phyloP scores from a whole-genome alignment of 2,329 filamentous ascomycete genomes.

The Aspergillus cejpii region DNA sequence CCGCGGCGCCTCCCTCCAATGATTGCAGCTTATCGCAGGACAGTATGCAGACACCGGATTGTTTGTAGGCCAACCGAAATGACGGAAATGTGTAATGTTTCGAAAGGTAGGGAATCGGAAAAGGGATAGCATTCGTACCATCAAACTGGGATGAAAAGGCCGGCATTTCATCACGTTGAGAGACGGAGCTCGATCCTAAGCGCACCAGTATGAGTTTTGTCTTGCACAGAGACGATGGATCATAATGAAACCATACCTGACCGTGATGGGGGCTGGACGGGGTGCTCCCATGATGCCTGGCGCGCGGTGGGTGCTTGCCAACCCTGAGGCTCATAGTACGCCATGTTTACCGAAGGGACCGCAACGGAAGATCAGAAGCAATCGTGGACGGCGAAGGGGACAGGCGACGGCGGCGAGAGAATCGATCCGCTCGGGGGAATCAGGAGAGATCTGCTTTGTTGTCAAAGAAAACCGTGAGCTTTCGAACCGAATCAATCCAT shows the following conservation, averaged over 20 bases:
- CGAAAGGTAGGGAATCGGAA: background rate
- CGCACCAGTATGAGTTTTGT: slow-evolving; percentile 7
- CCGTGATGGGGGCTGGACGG: slow-evolving; percentile 59
- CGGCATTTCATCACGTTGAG: slow-evolving; percentile 64
- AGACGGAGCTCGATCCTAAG: slow-evolving; percentile 66
- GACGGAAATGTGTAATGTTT: too few species aligned
- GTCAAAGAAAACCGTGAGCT: slow-evolving; percentile 18
- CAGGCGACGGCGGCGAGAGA: slow-evolving; percentile 14
- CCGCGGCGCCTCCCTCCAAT: too few species aligned
- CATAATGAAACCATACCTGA: slow-evolving; percentile 51
- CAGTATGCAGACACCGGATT: too few species aligned
- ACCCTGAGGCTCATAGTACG: slow-evolving; percentile 62
- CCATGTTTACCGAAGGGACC: slow-evolving; percentile 44
- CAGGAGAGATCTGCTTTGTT: slow-evolving; percentile 21
- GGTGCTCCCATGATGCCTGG: slow-evolving; percentile 66
- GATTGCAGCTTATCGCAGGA: too few species aligned
- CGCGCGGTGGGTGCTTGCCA: slow-evolving; percentile 55
- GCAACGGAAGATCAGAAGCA: slow-evolving; percentile 14
- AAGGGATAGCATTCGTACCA: slow-evolving; percentile 51
- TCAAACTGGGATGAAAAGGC: slow-evolving; percentile 86
- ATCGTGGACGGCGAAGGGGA: slow-evolving; percentile 20
- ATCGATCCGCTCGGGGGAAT: slow-evolving; percentile 20
- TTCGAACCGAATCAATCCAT: slow-evolving; percentile 1
- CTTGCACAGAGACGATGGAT: slow-evolving; percentile 16
- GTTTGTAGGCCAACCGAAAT: too few species aligned